phyloP scores from a whole-genome alignment of 495 filamentous ascomycete genomes.

The Margaritispora aquatica region DNA sequence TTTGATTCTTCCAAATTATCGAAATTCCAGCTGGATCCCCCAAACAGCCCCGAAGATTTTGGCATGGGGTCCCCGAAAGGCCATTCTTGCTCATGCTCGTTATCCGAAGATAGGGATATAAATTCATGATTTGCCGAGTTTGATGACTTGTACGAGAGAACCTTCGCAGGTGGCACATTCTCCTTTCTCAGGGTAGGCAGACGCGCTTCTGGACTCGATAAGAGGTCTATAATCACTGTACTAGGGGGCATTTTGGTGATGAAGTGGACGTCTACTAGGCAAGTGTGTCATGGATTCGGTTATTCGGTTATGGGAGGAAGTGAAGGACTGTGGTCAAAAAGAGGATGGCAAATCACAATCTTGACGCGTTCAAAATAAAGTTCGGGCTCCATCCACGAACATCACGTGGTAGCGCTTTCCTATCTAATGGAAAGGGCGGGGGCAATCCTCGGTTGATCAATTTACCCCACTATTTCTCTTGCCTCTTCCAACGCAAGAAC shows the following conservation, averaged over 20 bases:
- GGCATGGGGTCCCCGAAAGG: neutral
- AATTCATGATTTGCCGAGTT: neutral
- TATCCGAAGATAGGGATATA: neutral
- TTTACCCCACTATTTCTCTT: too few relatives aligned
- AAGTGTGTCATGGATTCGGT: too few relatives aligned
- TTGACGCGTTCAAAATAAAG: too few relatives aligned
- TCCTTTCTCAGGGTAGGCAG: neutral
- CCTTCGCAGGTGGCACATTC: neutral
- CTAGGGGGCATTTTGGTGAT: constrained; percentile 12
- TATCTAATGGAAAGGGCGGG: too few relatives aligned
- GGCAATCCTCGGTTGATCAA: too few relatives aligned
- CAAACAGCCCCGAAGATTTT: neutral
- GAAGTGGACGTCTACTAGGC: too few relatives aligned
- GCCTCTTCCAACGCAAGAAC: too few relatives aligned
- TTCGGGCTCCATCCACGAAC: too few relatives aligned
- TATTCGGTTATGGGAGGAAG: too few relatives aligned
- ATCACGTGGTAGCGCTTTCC: too few relatives aligned
- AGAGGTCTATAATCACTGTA: constrained; percentile 14
- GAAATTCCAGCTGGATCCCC: neutral
- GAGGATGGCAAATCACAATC: too few relatives aligned
- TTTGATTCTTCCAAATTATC: neutral
- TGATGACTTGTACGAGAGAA: neutral
- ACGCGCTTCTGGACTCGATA: constrained; percentile 13
- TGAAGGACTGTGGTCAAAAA: too few relatives aligned
- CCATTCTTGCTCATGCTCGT: neutral